Percentiles rank a stretch among this genome's conserved stretches.
Conservation (phyloP, 2,329 filamentous ascomycete species). For the Alternaria incomplexa region DNA sequence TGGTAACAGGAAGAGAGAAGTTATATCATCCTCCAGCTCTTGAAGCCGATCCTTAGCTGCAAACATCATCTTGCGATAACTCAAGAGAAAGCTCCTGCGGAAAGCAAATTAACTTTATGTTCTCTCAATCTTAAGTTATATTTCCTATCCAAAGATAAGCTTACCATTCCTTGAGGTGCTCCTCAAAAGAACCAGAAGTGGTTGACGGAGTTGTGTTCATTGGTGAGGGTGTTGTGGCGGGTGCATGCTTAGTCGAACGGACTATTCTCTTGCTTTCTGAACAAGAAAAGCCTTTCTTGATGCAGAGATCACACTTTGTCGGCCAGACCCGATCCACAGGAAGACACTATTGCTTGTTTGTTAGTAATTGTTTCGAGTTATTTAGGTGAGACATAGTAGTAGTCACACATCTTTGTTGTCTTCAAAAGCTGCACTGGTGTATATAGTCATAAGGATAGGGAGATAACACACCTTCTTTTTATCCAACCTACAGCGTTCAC, state of each 20-base stretch:
- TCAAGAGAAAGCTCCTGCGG: background rate
- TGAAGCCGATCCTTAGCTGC: background rate
- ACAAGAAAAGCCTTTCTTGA: background rate
- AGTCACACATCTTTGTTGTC: background rate
- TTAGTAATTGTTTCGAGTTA: background rate
- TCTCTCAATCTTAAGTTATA: background rate
- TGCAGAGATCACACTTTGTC: constrained; percentile 1
- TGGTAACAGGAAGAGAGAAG: background rate
- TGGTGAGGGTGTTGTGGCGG: background rate
- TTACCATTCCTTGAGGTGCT: background rate
- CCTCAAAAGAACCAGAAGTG: background rate
- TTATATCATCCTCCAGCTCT: background rate
- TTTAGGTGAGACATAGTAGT: background rate
- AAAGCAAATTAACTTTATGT: background rate
- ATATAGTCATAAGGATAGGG: too few species aligned
- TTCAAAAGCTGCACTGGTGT: too few species aligned
- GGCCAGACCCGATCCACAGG: background rate
- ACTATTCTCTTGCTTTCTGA: background rate
- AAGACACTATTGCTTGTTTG: background rate
- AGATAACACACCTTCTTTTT: background rate
- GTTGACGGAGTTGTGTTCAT: too few species aligned
- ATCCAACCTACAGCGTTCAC: background rate
- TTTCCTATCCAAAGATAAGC: background rate
- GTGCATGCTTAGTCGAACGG: background rate
- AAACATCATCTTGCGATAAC: background rate